Percentiles rank a stretch among this genome's conserved stretches.
phyloP scores from a whole-genome alignment of 1,139 yeast species.

The Diutina catenulata region DNA sequence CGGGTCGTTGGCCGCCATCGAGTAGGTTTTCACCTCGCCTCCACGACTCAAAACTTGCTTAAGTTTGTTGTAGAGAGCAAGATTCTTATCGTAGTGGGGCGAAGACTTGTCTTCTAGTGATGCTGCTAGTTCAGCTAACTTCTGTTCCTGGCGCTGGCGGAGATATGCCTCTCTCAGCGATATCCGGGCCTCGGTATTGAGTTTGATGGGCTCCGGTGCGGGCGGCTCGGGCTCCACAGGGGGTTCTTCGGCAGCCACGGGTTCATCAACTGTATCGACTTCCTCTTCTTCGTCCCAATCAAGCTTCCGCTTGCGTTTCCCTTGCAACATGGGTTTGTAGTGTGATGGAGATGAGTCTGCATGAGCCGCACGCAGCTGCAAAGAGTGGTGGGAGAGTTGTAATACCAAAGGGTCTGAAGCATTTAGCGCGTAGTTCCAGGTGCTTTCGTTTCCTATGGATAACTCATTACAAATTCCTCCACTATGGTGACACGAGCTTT shows the following conservation, averaged over 20 bases:
- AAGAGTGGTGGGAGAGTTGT: no score
- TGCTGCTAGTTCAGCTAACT: conserved; percentile 13
- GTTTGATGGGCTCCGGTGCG: not conserved
- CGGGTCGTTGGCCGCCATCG: conserved; percentile 32
- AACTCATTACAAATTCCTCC: no score
- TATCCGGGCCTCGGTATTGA: conserved; percentile 5
- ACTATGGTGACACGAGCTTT: no score
- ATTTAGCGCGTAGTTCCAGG: no score
- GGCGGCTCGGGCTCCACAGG: not conserved
- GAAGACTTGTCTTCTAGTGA: conserved; percentile 43
- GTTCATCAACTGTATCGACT: conserved; percentile 6
- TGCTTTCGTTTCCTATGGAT: no score
- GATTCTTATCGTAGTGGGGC: conserved; percentile 37
- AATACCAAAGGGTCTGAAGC: no score
- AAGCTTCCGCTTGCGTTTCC: conserved; percentile 4
- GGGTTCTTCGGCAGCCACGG: not conserved
- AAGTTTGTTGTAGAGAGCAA: conserved; percentile 34
- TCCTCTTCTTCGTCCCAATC: conserved; percentile 8
- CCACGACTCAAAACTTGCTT: conserved; percentile 14
- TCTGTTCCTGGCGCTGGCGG: conserved; percentile 18
- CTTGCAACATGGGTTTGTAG: not conserved
- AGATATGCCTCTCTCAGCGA: conserved; percentile 19
- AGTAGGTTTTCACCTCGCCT: conserved; percentile 1
- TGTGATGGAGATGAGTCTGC: no score
- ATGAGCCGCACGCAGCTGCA: no score